Conservation (phyloP, 208 protist species). For the Trypanosoma platydactyli region DNA sequence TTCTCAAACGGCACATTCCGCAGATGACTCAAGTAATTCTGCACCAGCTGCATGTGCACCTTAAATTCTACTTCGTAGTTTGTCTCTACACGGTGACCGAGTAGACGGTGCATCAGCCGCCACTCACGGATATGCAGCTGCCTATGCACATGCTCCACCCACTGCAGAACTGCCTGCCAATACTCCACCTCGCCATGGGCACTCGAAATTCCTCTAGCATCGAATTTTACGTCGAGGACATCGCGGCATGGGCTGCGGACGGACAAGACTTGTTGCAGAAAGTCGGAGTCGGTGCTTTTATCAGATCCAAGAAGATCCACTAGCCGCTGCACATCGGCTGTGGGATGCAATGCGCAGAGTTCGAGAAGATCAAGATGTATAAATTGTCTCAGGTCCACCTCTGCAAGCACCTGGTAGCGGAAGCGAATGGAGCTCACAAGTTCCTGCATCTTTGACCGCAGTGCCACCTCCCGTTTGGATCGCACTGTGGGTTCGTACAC, state of each 20-base stretch:
- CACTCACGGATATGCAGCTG: constrained; percentile 85
- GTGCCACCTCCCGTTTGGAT: constrained; percentile 39
- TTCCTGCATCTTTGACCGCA: constrained; percentile 73
- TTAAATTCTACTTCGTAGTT: constrained; percentile 73
- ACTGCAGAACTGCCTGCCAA: constrained; percentile 65
- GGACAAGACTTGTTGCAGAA: constrained; percentile 59
- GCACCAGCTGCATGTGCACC: constrained; percentile 47
- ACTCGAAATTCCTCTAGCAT: constrained; percentile 17
- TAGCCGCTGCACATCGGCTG: constrained; percentile 63
- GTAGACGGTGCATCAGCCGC: constrained; percentile 69
- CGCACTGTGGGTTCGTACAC: constrained; percentile 78
- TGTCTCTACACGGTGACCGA: constrained; percentile 71
- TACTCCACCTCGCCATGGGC: constrained; percentile 64
- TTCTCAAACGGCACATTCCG: constrained; percentile 60
- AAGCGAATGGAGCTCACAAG: constrained; percentile 68
- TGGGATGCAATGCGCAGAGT: constrained; percentile 66
- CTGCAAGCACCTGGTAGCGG: constrained; percentile 47
- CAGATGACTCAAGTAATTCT: constrained; percentile 68
- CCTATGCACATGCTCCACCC: constrained; percentile 69
- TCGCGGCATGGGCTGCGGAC: constrained; percentile 60
- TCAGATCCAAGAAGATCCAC: constrained; percentile 62
- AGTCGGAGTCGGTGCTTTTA: constrained; percentile 52
- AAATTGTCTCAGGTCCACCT: constrained; percentile 70
- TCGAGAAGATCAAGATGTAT: constrained; percentile 68
- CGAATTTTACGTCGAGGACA: constrained; percentile 40